Percentiles rank a stretch among this genome's conserved stretches.
Evolutionary conservation across 345 rosid species (phyloP).

Genomic region (rapeseed (Brassica napus)): DNA sequence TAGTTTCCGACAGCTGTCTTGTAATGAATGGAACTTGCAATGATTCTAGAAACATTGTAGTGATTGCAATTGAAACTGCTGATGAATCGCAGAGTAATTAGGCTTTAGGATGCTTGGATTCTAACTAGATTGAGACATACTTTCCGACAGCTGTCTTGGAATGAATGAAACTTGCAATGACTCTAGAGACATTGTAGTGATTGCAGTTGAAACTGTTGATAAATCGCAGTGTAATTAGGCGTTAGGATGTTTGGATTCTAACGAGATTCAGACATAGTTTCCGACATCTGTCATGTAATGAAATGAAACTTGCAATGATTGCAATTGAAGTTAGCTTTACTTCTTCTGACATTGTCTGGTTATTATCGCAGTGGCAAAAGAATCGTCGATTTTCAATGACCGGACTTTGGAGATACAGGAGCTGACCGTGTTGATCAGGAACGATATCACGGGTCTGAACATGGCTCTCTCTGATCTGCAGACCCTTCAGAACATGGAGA

Average conservation of each 20-base stretch:
- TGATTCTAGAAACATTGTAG: background rate
- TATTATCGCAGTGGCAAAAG: conserved; percentile 58
- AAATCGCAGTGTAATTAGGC: background rate
- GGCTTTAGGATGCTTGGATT: too few relatives aligned
- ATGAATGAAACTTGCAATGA: too few relatives aligned
- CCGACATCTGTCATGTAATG: too few relatives aligned
- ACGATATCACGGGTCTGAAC: conserved; percentile 70
- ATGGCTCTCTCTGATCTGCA: conserved; percentile 76
- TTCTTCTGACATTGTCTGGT: too few relatives aligned
- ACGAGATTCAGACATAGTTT: too few relatives aligned
- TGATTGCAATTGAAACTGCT: too few relatives aligned
- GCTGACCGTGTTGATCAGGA: conserved; percentile 72
- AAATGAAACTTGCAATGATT: background rate
- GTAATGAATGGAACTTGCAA: background rate
- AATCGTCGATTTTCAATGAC: conserved; percentile 86
- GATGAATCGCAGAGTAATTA: too few relatives aligned
- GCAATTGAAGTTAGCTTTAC: background rate
- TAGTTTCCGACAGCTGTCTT: too few relatives aligned
- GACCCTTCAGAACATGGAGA: conserved; percentile 75
- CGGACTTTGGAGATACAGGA: conserved; percentile 78
- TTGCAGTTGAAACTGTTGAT: background rate
- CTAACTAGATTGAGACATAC: too few relatives aligned
- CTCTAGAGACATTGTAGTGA: too few relatives aligned
- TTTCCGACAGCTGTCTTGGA: too few relatives aligned
- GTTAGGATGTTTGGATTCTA: too few relatives aligned